Evolutionary conservation across 225 moss, liverwort and hornwort genomes (phyloP).

Genomic region (Sphagnum contortum): DNA sequence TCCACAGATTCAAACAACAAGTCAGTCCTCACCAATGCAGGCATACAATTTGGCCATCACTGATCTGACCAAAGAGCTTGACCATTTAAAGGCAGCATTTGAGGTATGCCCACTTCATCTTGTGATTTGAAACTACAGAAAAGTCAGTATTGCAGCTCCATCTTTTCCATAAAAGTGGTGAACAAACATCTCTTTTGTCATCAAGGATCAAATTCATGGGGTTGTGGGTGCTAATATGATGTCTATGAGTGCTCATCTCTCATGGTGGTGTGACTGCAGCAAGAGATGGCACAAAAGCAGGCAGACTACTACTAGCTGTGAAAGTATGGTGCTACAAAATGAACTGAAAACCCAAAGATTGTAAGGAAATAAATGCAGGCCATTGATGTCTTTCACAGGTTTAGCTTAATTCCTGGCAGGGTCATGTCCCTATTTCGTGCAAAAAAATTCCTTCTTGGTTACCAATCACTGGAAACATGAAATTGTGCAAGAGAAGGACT

Average conservation of each 20-base stretch:
- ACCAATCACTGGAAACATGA: too few relatives aligned
- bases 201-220: background rate
- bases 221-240: background rate
- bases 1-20: slow-evolving; percentile 69
- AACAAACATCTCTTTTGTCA: background rate
- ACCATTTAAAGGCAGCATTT: slow-evolving; percentile 70
- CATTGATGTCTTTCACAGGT: too few relatives aligned
- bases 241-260: background rate
- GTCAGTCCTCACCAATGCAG: slow-evolving; percentile 94
- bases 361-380: too few relatives aligned
- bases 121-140: background rate
- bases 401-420: too few relatives aligned
- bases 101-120: slow-evolving; percentile 33
- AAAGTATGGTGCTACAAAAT: background rate
- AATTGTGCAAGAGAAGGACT: too few relatives aligned
- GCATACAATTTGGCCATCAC: slow-evolving; percentile 75
- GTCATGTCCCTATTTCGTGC: too few relatives aligned
- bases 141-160: background rate
- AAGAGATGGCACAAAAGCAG: slow-evolving; percentile 59
- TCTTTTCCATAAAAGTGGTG: background rate
- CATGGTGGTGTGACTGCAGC: slow-evolving; percentile 20
- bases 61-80: slow-evolving; percentile 74
- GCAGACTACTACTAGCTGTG: slow-evolving; percentile 45
- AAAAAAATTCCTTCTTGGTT: too few relatives aligned
- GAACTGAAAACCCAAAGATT: too few relatives aligned